A percentile compares a stretch with the other conserved stretches of the same genome.
These are phyloP conservation scores for Carpinus fangiana DNA, from an alignment of 306 rosid species.

Conservation along the genomic window DNA sequence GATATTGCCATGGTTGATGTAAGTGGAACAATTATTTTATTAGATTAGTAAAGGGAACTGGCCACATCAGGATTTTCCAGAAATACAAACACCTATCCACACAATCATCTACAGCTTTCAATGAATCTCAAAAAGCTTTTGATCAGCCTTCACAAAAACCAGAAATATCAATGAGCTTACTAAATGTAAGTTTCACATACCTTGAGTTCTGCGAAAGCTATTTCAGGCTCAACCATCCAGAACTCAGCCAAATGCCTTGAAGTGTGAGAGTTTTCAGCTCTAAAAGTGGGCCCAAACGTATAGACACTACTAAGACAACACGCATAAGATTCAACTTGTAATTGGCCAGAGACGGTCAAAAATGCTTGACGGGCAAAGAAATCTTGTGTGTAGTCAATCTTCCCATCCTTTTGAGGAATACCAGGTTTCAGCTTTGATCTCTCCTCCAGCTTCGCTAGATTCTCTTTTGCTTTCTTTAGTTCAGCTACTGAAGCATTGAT, in stretches of 20 bases:
- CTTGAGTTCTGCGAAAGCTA: conserved; percentile 92
- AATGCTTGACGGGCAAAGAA: conserved; percentile 99
- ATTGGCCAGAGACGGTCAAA: conserved; percentile 94
- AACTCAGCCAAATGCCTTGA: conserved; percentile 97
- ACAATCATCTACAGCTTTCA: not conserved
- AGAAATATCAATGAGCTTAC: not conserved
- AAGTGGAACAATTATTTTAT: not conserved
- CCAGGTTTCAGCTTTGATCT: conserved; percentile 86
- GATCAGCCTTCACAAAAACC: not conserved
- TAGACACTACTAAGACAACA: conserved; percentile 90
- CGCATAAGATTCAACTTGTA: conserved; percentile 88
- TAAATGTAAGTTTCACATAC: conserved; percentile 35
- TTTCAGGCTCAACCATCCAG: conserved; percentile 99
- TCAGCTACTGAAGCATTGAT: conserved; percentile 62
- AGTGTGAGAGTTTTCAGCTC: conserved; percentile 97
- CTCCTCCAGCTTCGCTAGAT: conserved; percentile 59
- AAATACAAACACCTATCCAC: not conserved
- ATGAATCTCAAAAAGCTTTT: not conserved
- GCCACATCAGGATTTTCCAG: conserved; percentile 6
- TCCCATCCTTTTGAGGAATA: conserved; percentile 83
- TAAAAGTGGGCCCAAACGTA: conserved; percentile 96
- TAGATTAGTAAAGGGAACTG: not conserved
- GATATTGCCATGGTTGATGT: not conserved
- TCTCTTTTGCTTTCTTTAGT: conserved; percentile 77
- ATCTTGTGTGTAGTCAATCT: conserved; percentile 75